phyloP scores from a whole-genome alignment of 2,329 filamentous ascomycete species.

The Colletotrichum limetticola region DNA sequence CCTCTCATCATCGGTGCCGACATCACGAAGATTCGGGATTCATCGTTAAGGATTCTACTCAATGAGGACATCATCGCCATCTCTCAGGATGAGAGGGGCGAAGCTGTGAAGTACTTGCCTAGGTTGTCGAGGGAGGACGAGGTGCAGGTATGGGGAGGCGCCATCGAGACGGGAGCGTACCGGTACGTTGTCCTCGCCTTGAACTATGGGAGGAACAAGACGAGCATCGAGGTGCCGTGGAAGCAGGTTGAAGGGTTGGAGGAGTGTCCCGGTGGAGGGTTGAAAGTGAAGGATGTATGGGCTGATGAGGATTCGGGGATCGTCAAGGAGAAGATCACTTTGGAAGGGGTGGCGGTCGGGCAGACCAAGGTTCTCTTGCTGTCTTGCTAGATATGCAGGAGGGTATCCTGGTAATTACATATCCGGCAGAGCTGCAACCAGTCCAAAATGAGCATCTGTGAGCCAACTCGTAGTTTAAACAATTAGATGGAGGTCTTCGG shows the following conservation, averaged over 20 bases:
- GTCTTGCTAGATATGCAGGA: not conserved
- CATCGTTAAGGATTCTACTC: conserved; percentile 31
- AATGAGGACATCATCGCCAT: conserved; percentile 41
- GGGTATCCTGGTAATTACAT: no score
- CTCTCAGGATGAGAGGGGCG: conserved; percentile 47
- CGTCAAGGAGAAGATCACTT: not conserved
- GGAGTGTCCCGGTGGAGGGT: not conserved
- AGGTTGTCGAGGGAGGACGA: conserved; percentile 39
- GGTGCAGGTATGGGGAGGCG: conserved; percentile 43
- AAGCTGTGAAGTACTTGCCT: conserved; percentile 38
- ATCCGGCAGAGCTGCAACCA: no score
- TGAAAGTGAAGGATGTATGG: conserved; percentile 18
- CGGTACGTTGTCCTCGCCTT: conserved; percentile 33
- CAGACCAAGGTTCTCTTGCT: conserved; percentile 15
- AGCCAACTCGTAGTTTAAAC: not conserved
- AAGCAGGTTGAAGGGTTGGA: conserved; percentile 7
- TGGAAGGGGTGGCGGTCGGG: conserved; percentile 1
- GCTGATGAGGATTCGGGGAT: conserved; percentile 1
- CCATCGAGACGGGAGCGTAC: conserved; percentile 30
- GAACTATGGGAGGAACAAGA: conserved; percentile 30
- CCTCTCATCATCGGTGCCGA: conserved; percentile 55
- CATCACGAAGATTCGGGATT: conserved; percentile 42
- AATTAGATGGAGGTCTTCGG: no score
- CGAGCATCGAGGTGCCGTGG: conserved; percentile 26
- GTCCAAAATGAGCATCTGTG: not conserved